phyloP scores from a whole-genome alignment of 2,329 filamentous ascomycete species.

The Penicillium sp. region DNA sequence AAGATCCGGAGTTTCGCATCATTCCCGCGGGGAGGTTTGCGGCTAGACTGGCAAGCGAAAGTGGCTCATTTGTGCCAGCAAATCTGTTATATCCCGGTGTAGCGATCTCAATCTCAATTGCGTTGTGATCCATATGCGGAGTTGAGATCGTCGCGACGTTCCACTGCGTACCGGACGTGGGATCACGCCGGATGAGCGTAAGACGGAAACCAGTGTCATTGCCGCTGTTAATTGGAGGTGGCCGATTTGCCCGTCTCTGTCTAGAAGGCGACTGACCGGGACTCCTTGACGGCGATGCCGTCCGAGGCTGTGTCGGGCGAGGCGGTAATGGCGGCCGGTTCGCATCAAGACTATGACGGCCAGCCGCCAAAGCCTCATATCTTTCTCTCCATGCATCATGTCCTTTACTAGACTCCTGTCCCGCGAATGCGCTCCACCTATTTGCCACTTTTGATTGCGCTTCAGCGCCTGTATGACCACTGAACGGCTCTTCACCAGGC shows the following conservation, averaged over 20 bases:
- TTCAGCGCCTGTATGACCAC: constrained; percentile 4
- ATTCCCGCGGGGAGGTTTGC: constrained; percentile 25
- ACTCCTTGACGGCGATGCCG: constrained; percentile 23
- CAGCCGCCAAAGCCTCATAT: constrained; percentile 20
- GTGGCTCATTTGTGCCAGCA: constrained; percentile 37
- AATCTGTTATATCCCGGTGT: constrained; percentile 63
- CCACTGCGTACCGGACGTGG: constrained; percentile 68
- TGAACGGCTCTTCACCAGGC: constrained; percentile 22
- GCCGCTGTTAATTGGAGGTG: constrained; percentile 8
- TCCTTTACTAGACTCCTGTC: constrained; percentile 20
- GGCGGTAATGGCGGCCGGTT: constrained; percentile 26
- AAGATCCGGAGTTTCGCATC: constrained; percentile 19
- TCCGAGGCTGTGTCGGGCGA: constrained; percentile 19
- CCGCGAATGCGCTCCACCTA: constrained; percentile 33
- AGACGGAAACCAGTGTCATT: constrained; percentile 37
- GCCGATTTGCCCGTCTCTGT: constrained; percentile 7
- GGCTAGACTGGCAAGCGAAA: constrained; percentile 35
- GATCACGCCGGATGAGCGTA: constrained; percentile 72
- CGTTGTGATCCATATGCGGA: constrained; percentile 28
- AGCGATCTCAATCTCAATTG: constrained; percentile 56
- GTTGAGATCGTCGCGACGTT: constrained; percentile 67
- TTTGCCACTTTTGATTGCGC: constrained; percentile 3
- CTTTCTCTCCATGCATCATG: constrained; percentile 25
- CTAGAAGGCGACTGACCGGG: constrained; percentile 30
- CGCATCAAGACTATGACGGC: constrained; percentile 33